Base-by-base conservation (phyloP, 2,329 filamentous ascomycete genomes). In the Emmonsiellopsis sp. region DNA sequence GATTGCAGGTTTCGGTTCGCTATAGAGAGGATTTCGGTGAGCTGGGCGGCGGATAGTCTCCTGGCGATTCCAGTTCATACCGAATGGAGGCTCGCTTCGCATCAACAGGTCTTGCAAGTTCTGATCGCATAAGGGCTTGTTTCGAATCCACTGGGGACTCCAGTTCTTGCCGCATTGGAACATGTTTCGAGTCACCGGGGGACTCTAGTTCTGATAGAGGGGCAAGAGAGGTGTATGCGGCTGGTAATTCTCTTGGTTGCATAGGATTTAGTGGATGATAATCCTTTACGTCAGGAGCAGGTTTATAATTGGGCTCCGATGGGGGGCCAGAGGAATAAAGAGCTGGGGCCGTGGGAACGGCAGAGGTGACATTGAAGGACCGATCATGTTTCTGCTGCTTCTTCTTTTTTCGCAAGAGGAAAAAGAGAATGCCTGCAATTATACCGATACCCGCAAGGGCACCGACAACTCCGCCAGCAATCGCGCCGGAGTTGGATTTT, bases 381-480 rank as follows among this genome's bases (percentile, higher is more conserved):
- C n/a, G 10, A 13, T 10, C 16, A 11, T n/a, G 34, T 42, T 51
- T 40, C 42, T 44, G 11, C 16, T 52, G 16, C n/a, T 32, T 45
- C 11, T 9, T 26, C 11, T 45, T 45, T 16, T 16, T 37, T 20
- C 50, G 9, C 32, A 30, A 35, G 13, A 50, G 30, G 32, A 55
- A 55, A 35, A 45, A 55, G 30, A 54, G 20, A 11, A 43, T 30
- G 13, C 13, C 51, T 26, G 32, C 26, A 16, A 55, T 53, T 7
- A 55, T 20, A 20, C 51, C 54, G 20, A 51, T 4, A 13, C 54
- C 54, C 38, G 30, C 51, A 5, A 55, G n/a, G 15, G 51, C 61
- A 16, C 61, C 61, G 7, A 62, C 57, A 7, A 62, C 61, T 26
- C 60, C 60, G 5, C 61, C 61, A 5, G 60, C 59, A 37, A 63